Base-by-base conservation (phyloP, 2,329 filamentous ascomycete species). In the Thielaviopsis populi region DNA sequence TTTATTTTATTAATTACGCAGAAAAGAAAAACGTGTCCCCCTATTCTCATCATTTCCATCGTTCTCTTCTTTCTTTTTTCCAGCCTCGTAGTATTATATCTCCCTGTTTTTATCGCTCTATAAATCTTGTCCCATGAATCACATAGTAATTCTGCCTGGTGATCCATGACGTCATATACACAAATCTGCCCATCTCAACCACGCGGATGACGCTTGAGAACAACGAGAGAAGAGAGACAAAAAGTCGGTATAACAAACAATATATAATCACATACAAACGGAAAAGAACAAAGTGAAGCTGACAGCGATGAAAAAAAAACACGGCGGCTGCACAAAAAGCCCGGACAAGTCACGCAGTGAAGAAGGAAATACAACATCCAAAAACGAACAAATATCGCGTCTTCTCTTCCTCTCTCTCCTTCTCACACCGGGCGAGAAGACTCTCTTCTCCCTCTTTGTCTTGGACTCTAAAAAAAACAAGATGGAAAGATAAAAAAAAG, bases 1-100 rank as follows among this genome's bases (percentile, higher is more conserved):
- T 53, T 66, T 67, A 69, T 73, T 71, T 69, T 66, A 67, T 71
- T 73, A 22, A 50, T 50, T 50, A 27, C 46, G 22, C 46, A 24
- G 27, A 50, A 24, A 27, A 50, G 15, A 50, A 50, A 24, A 27
- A 50, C 24, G 19, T 50, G 46, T 50, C 15, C 15, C 15, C 13
- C 46, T 37, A 40, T 40, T 33, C 53, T 37, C 19, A 37, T 22
- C 33, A 30, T 53, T 46, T 48, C n/a, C 30, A 65, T 43, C 46
- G 27, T 33, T 48, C 24, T n/a, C n/a, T n/a, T n/a, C n/a, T n/a
- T n/a, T n/a, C n/a, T n/a, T n/a, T n/a, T n/a, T n/a, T n/a, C n/a
- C n/a, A n/a, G n/a, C n/a, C n/a, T n/a, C n/a, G n/a, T n/a, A n/a
- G n/a, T n/a, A n/a, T n/a, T n/a, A n/a, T n/a, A n/a, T n/a, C n/a